Evolutionary conservation across 768 basidiomycete genomes (phyloP).

Genomic region (Calocera cornea): DNA sequence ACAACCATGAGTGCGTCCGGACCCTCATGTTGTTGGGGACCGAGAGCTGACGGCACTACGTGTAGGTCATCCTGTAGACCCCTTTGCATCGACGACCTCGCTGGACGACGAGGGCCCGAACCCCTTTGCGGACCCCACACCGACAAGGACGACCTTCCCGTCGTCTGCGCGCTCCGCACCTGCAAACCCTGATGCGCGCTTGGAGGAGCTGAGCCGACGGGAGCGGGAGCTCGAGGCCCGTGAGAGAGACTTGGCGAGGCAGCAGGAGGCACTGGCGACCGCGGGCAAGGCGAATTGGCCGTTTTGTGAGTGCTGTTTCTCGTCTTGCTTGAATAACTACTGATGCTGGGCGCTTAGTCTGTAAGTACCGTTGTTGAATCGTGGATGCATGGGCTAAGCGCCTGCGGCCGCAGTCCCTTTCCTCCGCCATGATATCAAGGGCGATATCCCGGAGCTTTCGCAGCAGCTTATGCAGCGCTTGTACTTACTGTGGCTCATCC

Average conservation of each 20-base stretch:
- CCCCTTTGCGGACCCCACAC: constrained; percentile 77
- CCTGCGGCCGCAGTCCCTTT: constrained; percentile 67
- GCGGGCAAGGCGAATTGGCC: constrained; percentile 92
- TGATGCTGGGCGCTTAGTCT: constrained; percentile 8
- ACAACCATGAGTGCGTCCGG: neutral
- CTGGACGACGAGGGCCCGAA: constrained; percentile 50
- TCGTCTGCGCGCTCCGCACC: constrained; percentile 20
- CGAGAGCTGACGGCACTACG: neutral
- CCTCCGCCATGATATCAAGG: constrained; percentile 83
- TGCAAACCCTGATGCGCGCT: constrained; percentile 19
- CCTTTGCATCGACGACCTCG: constrained; percentile 72
- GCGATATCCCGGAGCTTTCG: constrained; percentile 76
- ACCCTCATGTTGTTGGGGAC: neutral
- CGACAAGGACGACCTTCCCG: constrained; percentile 25
- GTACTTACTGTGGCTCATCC: constrained; percentile 89
- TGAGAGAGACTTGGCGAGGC: constrained; percentile 35
- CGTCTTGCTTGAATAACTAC: neutral
- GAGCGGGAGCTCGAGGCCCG: constrained; percentile 72
- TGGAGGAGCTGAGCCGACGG: constrained; percentile 58
- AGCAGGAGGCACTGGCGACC: constrained; percentile 48
- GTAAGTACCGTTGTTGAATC: neutral
- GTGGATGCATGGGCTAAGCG: neutral
- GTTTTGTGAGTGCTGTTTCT: constrained; percentile 42
- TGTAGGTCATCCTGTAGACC: constrained; percentile 26
- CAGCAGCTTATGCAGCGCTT: constrained; percentile 69